Evolutionary conservation across 2,329 filamentous ascomycete genomes (phyloP).

Genomic region (Rhinocladiella mackenziei): DNA sequence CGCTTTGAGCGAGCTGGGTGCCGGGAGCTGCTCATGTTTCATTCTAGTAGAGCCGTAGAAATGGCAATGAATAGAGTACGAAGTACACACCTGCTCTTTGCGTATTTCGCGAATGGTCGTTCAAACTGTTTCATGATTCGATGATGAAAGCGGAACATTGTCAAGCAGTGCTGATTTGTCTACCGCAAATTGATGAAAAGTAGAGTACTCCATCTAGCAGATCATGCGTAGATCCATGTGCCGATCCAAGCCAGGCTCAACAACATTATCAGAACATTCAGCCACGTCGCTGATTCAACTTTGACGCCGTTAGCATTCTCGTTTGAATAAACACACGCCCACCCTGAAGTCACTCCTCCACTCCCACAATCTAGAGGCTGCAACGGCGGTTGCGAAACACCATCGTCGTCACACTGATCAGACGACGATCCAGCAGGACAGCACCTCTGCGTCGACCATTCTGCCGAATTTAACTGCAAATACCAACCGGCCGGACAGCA

Average conservation of each 20-base stretch:
- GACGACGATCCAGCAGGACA: constrained; percentile 11
- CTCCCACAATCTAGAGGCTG: constrained; percentile 18
- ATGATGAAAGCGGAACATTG: too few species aligned
- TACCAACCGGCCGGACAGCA: constrained; percentile 21
- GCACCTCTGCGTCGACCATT: constrained; percentile 21
- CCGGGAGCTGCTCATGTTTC: too few species aligned
- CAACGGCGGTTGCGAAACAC: constrained; percentile 12
- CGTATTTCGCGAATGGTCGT: too few species aligned
- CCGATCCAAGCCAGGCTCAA: constrained; percentile 3
- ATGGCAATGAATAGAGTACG: too few species aligned
- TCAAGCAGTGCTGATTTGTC: too few species aligned
- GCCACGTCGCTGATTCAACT: not conserved
- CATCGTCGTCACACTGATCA: constrained; percentile 9
- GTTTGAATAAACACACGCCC: constrained; percentile 23
- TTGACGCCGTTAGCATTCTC: constrained; percentile 5
- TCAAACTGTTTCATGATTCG: too few species aligned
- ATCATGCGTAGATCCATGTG: constrained; percentile 1
- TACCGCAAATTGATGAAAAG: too few species aligned
- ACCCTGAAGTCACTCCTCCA: constrained; percentile 16
- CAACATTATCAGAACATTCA: not conserved
- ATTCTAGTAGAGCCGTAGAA: too few species aligned
- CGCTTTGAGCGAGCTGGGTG: too few species aligned
- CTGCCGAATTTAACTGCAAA: constrained; percentile 11
- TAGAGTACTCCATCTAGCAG: too few species aligned
- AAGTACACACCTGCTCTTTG: too few species aligned